Percentiles rank a stretch among this genome's conserved stretches.
These are phyloP conservation scores for Kalmusia sp. DNA, from an alignment of 2,329 filamentous ascomycete genomes.

Conservation along the genomic window DNA sequence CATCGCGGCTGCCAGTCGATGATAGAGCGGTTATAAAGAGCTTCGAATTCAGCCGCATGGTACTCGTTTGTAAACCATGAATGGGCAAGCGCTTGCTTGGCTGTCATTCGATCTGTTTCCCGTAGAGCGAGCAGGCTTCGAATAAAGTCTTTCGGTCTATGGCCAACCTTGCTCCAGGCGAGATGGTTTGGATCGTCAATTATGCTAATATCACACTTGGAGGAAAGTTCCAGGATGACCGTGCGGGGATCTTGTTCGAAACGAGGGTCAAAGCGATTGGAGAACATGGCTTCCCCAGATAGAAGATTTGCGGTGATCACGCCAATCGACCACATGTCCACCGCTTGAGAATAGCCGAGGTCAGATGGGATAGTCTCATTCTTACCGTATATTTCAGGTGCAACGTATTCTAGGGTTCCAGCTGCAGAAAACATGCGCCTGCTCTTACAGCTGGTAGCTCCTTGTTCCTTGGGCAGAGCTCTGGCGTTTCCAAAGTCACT, in stretches of 20 bases:
- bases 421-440: conserved; percentile 61
- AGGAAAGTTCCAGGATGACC: conserved; percentile 43
- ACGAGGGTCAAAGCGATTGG: conserved; percentile 40
- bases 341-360: conserved; percentile 62
- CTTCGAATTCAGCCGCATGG: conserved; percentile 56
- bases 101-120: conserved; percentile 59
- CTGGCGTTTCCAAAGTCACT: conserved; percentile 68
- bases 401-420: conserved; percentile 64
- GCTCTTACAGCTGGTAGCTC: conserved; percentile 12
- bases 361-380: conserved; percentile 33
- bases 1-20: conserved; percentile 58
- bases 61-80: conserved; percentile 63
- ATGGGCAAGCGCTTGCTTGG: conserved; percentile 60
- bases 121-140: conserved; percentile 58
- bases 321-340: conserved; percentile 70
- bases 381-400: conserved; percentile 55
- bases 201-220: conserved; percentile 51
- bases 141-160: conserved; percentile 61
- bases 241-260: conserved; percentile 29
- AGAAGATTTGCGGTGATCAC: conserved; percentile 61
- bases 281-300: conserved; percentile 58
- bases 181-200: conserved; percentile 50
- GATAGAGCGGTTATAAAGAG: conserved; percentile 58
- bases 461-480: conserved; percentile 33
- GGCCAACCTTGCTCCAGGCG: conserved; percentile 52